These are phyloP conservation scores for Phytopythium montanum DNA, from an alignment of 352 stramenopile genomes.

Conservation along the genomic window DNA sequence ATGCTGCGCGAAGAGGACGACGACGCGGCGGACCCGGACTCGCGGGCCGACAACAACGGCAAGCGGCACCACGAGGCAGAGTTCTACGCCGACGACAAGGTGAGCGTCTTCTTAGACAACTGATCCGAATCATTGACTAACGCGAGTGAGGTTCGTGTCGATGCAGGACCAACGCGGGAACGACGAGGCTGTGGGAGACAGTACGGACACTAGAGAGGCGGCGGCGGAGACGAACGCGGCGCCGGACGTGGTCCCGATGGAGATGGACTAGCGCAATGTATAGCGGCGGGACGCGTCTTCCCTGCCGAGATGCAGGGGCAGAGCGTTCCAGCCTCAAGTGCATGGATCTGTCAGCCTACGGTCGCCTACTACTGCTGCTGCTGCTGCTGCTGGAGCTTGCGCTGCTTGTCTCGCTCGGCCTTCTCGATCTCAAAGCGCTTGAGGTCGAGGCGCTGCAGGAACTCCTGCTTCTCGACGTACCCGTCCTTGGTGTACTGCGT, in stretches of 20 bases:
- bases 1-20: constrained; percentile 82
- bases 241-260: constrained; percentile 71
- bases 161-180: constrained; percentile 56
- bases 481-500: constrained; percentile 92
- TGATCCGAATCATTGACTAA: not conserved
- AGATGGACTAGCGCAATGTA: constrained; percentile 43
- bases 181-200: constrained; percentile 28
- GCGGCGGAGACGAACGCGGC: constrained; percentile 39
- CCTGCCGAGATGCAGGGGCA: not conserved
- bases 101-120: not conserved
- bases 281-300: not conserved
- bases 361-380: constrained; percentile 12
- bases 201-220: constrained; percentile 22
- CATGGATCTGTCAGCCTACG: not conserved
- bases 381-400: constrained; percentile 43
- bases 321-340: not conserved
- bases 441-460: constrained; percentile 87
- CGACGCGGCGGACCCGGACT: constrained; percentile 62
- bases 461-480: constrained; percentile 96
- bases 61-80: constrained; percentile 77
- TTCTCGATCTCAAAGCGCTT: constrained; percentile 91
- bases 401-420: constrained; percentile 76
- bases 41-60: constrained; percentile 68
- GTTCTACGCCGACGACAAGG: constrained; percentile 82
- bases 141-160: not conserved